Conservation (phyloP, 306 rosid species). For the Cercis canadensis region DNA sequence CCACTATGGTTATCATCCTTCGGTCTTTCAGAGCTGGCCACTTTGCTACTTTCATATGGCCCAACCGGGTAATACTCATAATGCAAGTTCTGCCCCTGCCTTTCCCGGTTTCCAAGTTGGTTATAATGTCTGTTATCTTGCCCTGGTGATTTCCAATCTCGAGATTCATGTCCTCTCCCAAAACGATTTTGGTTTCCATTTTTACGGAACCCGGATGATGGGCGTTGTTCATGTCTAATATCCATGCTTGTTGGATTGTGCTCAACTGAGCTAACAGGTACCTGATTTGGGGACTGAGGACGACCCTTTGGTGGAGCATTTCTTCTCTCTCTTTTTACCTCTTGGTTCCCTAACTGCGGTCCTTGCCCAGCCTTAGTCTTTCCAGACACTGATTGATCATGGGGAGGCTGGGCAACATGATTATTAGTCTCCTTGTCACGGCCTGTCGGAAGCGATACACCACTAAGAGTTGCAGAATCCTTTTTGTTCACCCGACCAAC, state of each 20-base stretch:
- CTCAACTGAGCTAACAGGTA: constrained; percentile 47
- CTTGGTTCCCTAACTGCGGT: constrained; percentile 49
- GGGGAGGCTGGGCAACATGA: constrained; percentile 41
- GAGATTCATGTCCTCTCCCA: constrained; percentile 69
- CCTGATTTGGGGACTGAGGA: constrained; percentile 57
- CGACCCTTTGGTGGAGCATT: constrained; percentile 57
- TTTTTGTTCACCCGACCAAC: constrained; percentile 40
- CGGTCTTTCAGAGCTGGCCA: constrained; percentile 54
- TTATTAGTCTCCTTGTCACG: constrained; percentile 42
- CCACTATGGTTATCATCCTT: constrained; percentile 59
- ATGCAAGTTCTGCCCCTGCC: constrained; percentile 66
- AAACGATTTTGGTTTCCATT: constrained; percentile 68
- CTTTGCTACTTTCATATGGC: constrained; percentile 53
- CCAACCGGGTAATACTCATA: constrained; percentile 89
- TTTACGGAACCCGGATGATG: constrained; percentile 60
- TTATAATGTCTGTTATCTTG: constrained; percentile 65
- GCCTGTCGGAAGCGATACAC: constrained; percentile 37
- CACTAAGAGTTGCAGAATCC: constrained; percentile 44
- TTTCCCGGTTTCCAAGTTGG: constrained; percentile 64
- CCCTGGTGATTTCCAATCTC: constrained; percentile 63
- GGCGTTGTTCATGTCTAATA: constrained; percentile 64
- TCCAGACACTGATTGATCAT: constrained; percentile 50
- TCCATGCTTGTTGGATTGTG: constrained; percentile 50
- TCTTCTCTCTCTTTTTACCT: constrained; percentile 63
- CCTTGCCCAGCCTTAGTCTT: constrained; percentile 51